Conservation (phyloP, 2,329 filamentous ascomycete species). For the Ambrosiella cleistominuta region DNA sequence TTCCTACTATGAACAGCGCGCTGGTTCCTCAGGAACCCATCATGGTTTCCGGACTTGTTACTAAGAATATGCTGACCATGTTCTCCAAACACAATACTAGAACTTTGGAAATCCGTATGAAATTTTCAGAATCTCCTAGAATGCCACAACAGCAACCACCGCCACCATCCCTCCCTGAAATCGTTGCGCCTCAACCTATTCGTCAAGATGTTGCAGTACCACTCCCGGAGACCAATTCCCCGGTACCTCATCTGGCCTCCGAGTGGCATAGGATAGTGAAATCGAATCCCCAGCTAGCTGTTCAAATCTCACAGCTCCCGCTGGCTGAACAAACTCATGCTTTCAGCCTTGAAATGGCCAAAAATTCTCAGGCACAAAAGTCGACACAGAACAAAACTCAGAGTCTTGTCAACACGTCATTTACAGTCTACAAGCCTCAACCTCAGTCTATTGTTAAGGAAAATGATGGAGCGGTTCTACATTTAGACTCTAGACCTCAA, state of each 20-base stretch:
- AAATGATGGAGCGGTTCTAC: neutral
- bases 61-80: slow-evolving; percentile 66
- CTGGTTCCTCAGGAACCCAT: slow-evolving; percentile 22
- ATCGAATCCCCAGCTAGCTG: slow-evolving; percentile 40
- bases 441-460: neutral
- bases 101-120: slow-evolving; percentile 83
- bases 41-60: slow-evolving; percentile 77
- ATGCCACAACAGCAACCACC: slow-evolving; percentile 25
- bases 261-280: slow-evolving; percentile 69
- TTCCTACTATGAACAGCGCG: slow-evolving; percentile 22
- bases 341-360: slow-evolving; percentile 3
- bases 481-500: neutral
- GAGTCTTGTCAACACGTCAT: neutral
- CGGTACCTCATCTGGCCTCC: slow-evolving; percentile 36
- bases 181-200: slow-evolving; percentile 14
- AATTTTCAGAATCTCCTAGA: slow-evolving; percentile 50
- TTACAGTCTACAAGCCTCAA: neutral
- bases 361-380: neutral
- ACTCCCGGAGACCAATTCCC: slow-evolving; percentile 18
- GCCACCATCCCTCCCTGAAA: neutral
- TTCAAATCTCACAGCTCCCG: slow-evolving; percentile 3
- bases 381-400: neutral
- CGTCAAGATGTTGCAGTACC: neutral
- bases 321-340: neutral
- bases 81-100: slow-evolving; percentile 72